A percentile compares a stretch with the other conserved stretches of the same genome.
Evolutionary conservation across 768 basidiomycete genomes (phyloP).

Genomic region (Amanita jacksonii): DNA sequence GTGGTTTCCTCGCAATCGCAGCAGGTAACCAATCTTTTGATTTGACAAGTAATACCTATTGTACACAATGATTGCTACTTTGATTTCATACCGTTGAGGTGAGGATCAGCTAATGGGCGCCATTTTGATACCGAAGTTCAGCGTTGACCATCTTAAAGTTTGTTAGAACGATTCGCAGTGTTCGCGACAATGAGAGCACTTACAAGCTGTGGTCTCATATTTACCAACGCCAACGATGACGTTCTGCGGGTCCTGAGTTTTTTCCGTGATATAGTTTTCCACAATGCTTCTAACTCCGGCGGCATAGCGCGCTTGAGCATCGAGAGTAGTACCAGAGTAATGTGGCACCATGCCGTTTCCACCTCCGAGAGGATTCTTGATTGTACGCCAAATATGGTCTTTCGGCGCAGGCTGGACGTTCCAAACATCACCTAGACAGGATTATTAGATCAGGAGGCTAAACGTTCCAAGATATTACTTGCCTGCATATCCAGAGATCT

Average conservation of each 20-base stretch:
- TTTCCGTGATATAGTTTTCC: constrained; percentile 53
- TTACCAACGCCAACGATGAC: constrained; percentile 62
- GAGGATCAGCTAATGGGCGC: too few relatives aligned
- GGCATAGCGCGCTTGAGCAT: constrained; percentile 85
- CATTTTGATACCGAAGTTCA: constrained; percentile 16
- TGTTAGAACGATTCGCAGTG: too few relatives aligned
- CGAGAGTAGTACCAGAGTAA: constrained; percentile 83
- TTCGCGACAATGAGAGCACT: constrained; percentile 16
- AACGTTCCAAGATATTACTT: not conserved
- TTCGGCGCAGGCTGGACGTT: constrained; percentile 79
- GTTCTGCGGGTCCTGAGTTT: constrained; percentile 68
- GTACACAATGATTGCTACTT: too few relatives aligned
- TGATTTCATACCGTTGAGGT: too few relatives aligned
- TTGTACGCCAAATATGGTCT: constrained; percentile 80
- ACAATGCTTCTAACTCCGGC: constrained; percentile 61
- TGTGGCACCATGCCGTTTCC: constrained; percentile 90
- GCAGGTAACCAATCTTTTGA: not conserved
- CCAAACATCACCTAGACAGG: constrained; percentile 61
- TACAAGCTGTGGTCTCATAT: constrained; percentile 38
- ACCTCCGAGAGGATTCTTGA: constrained; percentile 71
- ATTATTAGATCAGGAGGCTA: constrained; percentile 20
- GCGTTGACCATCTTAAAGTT: constrained; percentile 40
- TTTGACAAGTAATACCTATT: not conserved
- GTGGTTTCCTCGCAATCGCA: too few relatives aligned
- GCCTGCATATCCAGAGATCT: constrained; percentile 52